Evolutionary conservation across 2,329 filamentous ascomycete species (phyloP), one percentile per base, ranked within the genome.

Genomic region (Clonostachys byssicola): DNA sequence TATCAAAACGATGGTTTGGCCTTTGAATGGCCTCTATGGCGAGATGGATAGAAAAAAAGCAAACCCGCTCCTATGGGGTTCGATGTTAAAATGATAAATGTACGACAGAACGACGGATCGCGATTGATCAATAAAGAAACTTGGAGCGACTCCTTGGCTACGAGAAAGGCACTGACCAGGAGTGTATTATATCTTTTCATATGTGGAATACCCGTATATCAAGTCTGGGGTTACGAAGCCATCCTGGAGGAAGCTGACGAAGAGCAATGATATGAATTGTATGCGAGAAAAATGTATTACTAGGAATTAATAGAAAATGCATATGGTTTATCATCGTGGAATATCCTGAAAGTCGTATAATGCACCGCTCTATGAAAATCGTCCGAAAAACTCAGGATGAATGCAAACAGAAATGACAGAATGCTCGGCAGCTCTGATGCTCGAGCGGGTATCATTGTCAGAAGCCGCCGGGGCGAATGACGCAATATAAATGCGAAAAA

Each of bases 371-470:
- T 13, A 23, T 39, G 9, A 12, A 23, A 42, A 34, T 34, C 12
- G 34, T 39, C 33, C 41, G 13, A 30, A 30, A 30, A 30, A 30
- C 23, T 30, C 23, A 30, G 23, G 23, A 30, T 30, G 5, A 30
- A 30, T 30, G 23, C 23, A 30, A 30, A 30, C 23, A 30, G 23
- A 30, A 30, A 30, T 30, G 23, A 30, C 23, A 30, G 23, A 10
- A 30, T 30, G 23, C 23, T 30, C 23, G 23, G 23, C 23, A 30
- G 23, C 23, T 30, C 23, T 10, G 23, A 30, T 30, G 23, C 23
- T 30, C 23, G 23, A 39, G 46, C 46, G 46, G 46, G 46, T 47
- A 47, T 47, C 46, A 45, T 46, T 40, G 45, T 40, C 40, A 34
- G 38, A 35, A 46, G 42, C 45, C 38, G 42, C 20, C 12, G 23